A percentile compares a stretch with the other conserved stretches of the same genome.
Conservation (phyloP, 805 yeast species). For the Saccharomycopsis selenospora region DNA sequence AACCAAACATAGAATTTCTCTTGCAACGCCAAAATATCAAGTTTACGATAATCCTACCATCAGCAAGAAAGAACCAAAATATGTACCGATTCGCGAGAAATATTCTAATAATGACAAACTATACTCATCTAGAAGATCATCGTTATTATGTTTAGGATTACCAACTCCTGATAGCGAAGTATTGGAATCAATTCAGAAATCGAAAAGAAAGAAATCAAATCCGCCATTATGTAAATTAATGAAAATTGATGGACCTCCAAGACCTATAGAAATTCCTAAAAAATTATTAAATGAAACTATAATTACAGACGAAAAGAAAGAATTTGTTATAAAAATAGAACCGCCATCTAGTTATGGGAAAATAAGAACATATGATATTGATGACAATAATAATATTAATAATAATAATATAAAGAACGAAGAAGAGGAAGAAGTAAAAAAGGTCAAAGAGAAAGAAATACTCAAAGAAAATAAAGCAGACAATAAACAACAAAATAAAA, state of each 20-base stretch:
- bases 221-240: slow-evolving; percentile 9
- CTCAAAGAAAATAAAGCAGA: neutral
- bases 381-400: no score
- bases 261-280: slow-evolving; percentile 19
- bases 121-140: slow-evolving; percentile 4
- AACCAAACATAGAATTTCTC: no score
- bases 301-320: neutral
- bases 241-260: slow-evolving; percentile 20
- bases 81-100: neutral
- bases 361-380: no score
- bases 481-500: neutral
- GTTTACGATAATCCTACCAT: no score
- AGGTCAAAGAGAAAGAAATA: neutral
- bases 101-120: neutral
- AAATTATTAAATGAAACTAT: neutral
- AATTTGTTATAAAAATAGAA: neutral
- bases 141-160: neutral
- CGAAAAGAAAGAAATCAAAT: slow-evolving; percentile 4
- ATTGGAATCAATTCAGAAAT: neutral
- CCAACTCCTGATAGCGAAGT: slow-evolving; percentile 1
- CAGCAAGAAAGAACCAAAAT: no score
- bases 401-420: no score
- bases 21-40: no score
- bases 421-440: neutral
- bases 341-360: no score